Evolutionary conservation across 371 early-diverging fungal species (phyloP).

Genomic region (Dentiscutata heterogama): DNA sequence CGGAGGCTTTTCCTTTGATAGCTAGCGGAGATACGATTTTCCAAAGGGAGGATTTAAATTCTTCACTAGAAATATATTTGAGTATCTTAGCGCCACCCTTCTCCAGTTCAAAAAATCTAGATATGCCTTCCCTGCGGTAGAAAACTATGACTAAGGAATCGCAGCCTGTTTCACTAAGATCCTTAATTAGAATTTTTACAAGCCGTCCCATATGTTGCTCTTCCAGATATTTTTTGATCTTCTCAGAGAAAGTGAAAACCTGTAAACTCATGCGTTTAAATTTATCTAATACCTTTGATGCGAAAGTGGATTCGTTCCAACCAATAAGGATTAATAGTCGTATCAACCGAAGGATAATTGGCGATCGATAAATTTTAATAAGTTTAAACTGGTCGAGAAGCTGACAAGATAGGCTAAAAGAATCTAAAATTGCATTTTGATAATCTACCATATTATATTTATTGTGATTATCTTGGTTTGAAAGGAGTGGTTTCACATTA

Average conservation of each 20-base stretch:
- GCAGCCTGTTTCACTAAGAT: neutral
- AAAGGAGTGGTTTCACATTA: neutral
- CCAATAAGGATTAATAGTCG: constrained; percentile 17
- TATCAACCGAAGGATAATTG: constrained; percentile 17
- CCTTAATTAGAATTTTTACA: neutral
- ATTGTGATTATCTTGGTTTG: neutral
- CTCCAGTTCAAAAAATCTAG: neutral
- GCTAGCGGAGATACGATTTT: constrained; percentile 19
- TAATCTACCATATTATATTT: neutral
- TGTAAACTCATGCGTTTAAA: neutral
- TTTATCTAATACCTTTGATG: neutral
- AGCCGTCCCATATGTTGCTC: neutral
- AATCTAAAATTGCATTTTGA: neutral
- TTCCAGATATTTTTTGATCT: neutral
- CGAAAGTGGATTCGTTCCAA: constrained; percentile 17
- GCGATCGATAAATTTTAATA: neutral
- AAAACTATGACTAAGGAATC: constrained; percentile 29
- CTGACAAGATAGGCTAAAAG: neutral
- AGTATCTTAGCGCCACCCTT: neutral
- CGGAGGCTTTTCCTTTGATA: neutral
- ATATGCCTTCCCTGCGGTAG: neutral
- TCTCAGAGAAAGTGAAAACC: neutral
- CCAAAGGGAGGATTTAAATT: neutral
- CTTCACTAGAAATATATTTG: neutral
- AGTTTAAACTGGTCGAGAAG: neutral